Base-by-base conservation (phyloP, 306 rosid species). In the Adenanthera pavonina region DNA sequence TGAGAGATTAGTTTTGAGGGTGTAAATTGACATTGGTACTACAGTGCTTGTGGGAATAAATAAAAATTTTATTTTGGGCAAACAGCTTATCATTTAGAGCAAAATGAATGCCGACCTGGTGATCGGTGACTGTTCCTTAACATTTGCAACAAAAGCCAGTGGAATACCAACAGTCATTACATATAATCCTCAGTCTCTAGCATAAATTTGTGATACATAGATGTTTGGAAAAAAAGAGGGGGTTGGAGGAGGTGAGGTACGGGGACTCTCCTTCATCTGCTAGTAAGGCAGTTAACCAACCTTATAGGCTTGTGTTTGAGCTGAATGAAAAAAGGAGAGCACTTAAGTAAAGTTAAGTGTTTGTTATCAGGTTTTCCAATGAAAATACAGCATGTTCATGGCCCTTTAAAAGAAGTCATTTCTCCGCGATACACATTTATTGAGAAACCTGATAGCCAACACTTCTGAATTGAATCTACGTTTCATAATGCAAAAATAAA, bases 1-100 rank as follows among this genome's bases (percentile, higher is more conserved):
- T 15, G 30, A 74, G 60, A 68, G 62, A 60, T 38, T 44, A 16
- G 53, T 59, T 66, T 38, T 74, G 81, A 71, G 19, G 83, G 64
- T 64, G 53, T 57, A 65, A 51, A 19, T 53, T 57, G 48, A 59
- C 46, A 48, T 51, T 64, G 57, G 74, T 69, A 73, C 68, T 64
- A 46, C 81, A 53, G 17, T 48, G 76, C 75, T 43, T 82, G 53
- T 48, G 34, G 64, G 25, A 57, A 69, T 51, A 47, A 43, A 35
- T 71, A 30, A 54, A 46, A 54, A n/a, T 0, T 54, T n/a, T 44
- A 56, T 38, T n/a, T 44, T 72, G 53, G 72, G 60, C 70, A 72
- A 56, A 54, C 6, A 65, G 78, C 19, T 66, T 76, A 66, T 57
- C 47, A 56, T 33, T 16, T 71, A 19, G 30, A 64, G 52, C 43